These are phyloP conservation scores for Aegilops sharonensis DNA, from an alignment of 176 grass and related monocot species.

Conservation along the genomic window DNA sequence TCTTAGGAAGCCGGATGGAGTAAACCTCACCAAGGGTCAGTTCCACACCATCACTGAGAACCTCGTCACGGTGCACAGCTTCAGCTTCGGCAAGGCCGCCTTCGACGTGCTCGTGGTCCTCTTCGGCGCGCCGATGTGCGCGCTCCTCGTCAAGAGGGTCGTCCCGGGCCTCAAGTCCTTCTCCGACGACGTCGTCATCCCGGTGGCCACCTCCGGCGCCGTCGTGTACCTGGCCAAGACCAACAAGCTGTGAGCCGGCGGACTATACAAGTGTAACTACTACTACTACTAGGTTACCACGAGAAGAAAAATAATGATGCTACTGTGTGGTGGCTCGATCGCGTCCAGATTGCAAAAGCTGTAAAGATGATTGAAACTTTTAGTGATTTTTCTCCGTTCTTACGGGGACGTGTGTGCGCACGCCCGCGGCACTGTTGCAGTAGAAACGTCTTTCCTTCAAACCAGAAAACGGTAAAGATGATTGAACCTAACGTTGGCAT, in stretches of 20 bases:
- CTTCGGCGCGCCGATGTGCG: constrained; percentile 51
- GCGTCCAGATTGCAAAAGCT: neutral
- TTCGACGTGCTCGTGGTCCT: constrained; percentile 38
- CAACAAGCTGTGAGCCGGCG: constrained; percentile 51
- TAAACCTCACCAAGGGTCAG: neutral
- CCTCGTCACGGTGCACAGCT: constrained; percentile 28
- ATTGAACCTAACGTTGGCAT: no score
- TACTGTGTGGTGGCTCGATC: neutral
- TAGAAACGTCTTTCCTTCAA: neutral
- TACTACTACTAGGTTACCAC: neutral
- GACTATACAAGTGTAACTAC: neutral
- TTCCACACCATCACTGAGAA: constrained; percentile 17
- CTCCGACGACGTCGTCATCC: constrained; percentile 70
- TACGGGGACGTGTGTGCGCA: neutral
- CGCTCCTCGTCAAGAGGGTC: constrained; percentile 50
- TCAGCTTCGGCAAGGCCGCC: constrained; percentile 45
- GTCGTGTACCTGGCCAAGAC: constrained; percentile 52
- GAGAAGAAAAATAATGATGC: neutral
- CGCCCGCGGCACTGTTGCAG: neutral
- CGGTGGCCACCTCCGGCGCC: constrained; percentile 59
- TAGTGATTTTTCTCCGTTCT: neutral
- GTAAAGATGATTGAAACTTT: constrained; percentile 5
- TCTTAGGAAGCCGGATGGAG: no score
- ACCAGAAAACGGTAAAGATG: neutral
- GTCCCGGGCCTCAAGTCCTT: constrained; percentile 58